Conservation (phyloP, 169 alveolate species). For the Cryptosporidium meleagridis region DNA sequence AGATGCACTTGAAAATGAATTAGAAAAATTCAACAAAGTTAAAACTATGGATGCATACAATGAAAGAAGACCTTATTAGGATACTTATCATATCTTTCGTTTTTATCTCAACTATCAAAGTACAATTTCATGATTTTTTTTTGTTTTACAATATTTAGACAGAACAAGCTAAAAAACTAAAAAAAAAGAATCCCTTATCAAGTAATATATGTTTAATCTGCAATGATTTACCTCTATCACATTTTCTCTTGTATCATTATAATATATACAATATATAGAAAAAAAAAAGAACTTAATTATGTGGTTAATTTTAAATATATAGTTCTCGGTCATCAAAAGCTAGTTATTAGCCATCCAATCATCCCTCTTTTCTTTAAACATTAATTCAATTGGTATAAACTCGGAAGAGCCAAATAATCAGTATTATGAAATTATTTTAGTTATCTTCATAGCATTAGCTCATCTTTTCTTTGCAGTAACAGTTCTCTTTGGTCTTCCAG, state of each 20-base stretch:
- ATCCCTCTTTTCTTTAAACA: not conserved
- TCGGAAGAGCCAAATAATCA: not conserved
- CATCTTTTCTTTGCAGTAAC: not conserved
- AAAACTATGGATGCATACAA: conserved; percentile 84
- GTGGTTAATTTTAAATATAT: not conserved
- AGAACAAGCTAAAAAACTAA: not conserved
- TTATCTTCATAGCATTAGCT: no score
- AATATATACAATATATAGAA: not conserved
- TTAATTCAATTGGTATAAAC: not conserved
- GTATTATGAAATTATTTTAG: not conserved
- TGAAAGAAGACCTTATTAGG: conserved; percentile 83
- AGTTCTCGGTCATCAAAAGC: not conserved
- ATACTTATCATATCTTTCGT: not conserved
- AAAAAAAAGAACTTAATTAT: not conserved
- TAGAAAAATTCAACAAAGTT: conserved; percentile 83
- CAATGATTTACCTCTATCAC: not conserved
- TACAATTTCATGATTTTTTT: not conserved
- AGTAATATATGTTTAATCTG: not conserved
- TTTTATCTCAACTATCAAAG: not conserved
- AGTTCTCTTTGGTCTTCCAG: conserved; percentile 20
- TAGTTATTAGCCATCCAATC: not conserved
- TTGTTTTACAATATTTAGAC: not conserved
- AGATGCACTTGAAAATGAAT: conserved; percentile 88
- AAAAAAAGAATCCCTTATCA: not conserved
- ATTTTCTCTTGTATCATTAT: not conserved